Base-by-base conservation (phyloP, 345 rosid genomes). In the Carallia pectinifolia region DNA sequence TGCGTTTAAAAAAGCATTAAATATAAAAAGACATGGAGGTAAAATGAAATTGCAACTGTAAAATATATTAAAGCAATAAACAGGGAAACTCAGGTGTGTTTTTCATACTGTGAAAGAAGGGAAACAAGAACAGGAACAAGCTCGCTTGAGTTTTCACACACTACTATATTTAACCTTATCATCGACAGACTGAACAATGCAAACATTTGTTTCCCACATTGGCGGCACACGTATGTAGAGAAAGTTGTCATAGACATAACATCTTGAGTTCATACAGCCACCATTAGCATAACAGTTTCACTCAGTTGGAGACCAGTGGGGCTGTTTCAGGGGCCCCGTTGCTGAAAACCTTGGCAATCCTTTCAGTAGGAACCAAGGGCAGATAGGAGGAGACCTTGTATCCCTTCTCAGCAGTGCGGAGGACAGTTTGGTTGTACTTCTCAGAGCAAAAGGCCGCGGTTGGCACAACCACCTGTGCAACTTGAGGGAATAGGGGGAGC, bases 331-430 rank as follows among this genome's bases (percentile, higher is more conserved):
- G 72, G 31, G 69, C 80, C 16, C 67, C 86, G 4, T 72, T 78
- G n/a, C 71, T 34, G 40, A 92, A 96, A 31, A 87, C 86, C 83
- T 84, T 83, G 7, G 96, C 91, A 62, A 92, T 96, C 90, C 69
- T 89, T 84, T 83, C 83, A 0, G 93, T 87, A 9, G 99, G 98
- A 75, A 96, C 95, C 79, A 89, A 73, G 0, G 99, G 98, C 82
- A 96, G 68, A 77, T 85, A 88, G 0, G 87, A 76, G 6, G 96
- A 79, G 16, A 90, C 90, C 70, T 74, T 83, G 89, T 85, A 92
- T 10, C 99, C 99, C 58, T 88, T 89, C 81, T 87, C 90, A 0
- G 89, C 91, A 39, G 93, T 83, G 77, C 61, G 85, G 19, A 73
- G 71, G 52, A 92, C 97, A 0, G 90, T 88, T 55, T 87, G 76